Base-by-base conservation (phyloP, 495 filamentous ascomycete species). In the Podospora didyma region DNA sequence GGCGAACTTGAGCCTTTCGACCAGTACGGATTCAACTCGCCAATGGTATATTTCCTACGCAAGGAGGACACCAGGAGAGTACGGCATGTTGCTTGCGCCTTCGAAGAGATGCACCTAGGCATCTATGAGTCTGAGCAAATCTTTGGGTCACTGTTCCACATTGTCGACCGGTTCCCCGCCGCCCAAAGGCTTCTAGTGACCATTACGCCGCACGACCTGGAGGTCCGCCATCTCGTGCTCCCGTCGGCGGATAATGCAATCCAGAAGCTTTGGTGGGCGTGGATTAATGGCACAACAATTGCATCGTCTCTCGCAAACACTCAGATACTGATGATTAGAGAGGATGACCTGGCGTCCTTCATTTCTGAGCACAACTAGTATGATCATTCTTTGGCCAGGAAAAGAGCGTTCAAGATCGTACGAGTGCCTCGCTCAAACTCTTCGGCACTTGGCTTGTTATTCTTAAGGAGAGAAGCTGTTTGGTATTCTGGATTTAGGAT, bases 1-100 rank as follows among this genome's bases (percentile, higher is more conserved):
- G 73, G 75, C 48, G 72, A 75, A 56, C 65, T 74, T 0, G 73
- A 77, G 65, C 69, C 73, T 10, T 71, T 64, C 56, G 70, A 73
- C 45, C 59, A 54, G 31, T 68, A 71, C 57, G 74, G 74, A 20
- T 71, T 73, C 64, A 71, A 66, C 66, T 64, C 66, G 49, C 73
- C 74, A 22, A 63, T 73, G 71, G 63, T 66, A 14, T 73, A 75
- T 56, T 75, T 75, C 62, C 63, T 75, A 10, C 56, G 61, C 2
- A 59, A 64, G 21, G 65, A 71, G 52, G 71, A 73, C 53, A 67
- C 72, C 56, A 35, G 34, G 2, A 62, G 71, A 2, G 71, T 75
- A 51, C 51, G 61, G 9, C 62, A 71, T 42, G 60, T 73, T 0
- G 72, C 65, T 16, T 58, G 67, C 19, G 61, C 71, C 2, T 72